Conservation (phyloP, 495 filamentous ascomycete species). For the Xylaria palmicola region DNA sequence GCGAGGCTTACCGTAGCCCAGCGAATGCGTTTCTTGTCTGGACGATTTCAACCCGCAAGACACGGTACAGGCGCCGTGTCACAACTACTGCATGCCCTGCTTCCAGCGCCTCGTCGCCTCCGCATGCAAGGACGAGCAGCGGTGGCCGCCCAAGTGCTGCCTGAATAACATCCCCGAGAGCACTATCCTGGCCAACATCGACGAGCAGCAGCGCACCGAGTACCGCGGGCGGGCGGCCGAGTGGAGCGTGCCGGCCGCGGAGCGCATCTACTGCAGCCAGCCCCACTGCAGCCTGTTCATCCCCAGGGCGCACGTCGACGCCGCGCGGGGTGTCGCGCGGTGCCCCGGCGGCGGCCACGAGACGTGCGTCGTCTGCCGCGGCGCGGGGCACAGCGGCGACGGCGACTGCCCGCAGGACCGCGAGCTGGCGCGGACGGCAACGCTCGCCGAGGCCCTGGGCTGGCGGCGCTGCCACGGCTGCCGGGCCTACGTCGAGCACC, state of each 20-base stretch:
- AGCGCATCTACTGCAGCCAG: constrained; percentile 40
- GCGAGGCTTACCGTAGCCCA: constrained; percentile 10
- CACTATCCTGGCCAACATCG: constrained; percentile 30
- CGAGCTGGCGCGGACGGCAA: constrained; percentile 30
- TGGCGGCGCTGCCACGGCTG: constrained; percentile 36
- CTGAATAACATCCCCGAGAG: constrained; percentile 36
- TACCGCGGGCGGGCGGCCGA: constrained; percentile 35
- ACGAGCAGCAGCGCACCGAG: constrained; percentile 15
- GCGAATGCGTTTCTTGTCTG: constrained; percentile 45
- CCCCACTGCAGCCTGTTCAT: constrained; percentile 35
- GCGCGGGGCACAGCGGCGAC: constrained; percentile 26
- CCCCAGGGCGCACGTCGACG: constrained; percentile 23
- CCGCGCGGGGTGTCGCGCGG: constrained; percentile 22
- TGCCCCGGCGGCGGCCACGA: constrained; percentile 34
- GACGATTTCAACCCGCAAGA: constrained; percentile 35
- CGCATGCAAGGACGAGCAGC: constrained; percentile 36
- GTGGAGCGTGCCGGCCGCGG: constrained; percentile 32
- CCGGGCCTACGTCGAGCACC: constrained; percentile 39
- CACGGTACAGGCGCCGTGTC: constrained; percentile 35
- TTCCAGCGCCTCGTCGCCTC: constrained; percentile 41
- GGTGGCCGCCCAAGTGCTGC: constrained; percentile 49
- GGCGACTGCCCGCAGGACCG: constrained; percentile 35
- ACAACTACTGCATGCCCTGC: constrained; percentile 42
- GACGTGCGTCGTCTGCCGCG: constrained; percentile 39
- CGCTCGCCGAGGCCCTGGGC: constrained; percentile 40